Conservation (phyloP, 2,329 filamentous ascomycete species). For the Tolypocladium paradoxum region DNA sequence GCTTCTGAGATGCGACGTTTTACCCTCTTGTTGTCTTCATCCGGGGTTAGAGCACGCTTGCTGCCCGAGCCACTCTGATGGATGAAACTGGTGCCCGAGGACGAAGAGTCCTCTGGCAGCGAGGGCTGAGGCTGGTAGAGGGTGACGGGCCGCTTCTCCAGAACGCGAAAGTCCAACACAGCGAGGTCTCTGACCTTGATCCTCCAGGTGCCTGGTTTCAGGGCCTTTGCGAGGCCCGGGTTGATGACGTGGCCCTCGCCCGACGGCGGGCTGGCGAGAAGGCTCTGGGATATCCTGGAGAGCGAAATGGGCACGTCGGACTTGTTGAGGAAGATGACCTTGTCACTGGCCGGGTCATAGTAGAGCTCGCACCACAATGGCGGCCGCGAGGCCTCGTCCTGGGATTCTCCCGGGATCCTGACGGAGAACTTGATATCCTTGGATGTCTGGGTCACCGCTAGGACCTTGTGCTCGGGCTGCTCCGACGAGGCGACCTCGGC, state of each 20-base stretch:
- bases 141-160: slow-evolving; percentile 40
- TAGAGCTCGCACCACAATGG: slow-evolving; percentile 50
- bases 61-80: slow-evolving; percentile 28
- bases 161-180: slow-evolving; percentile 46
- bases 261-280: slow-evolving; percentile 25
- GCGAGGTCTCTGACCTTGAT: slow-evolving; percentile 38
- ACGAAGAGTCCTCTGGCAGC: slow-evolving; percentile 16
- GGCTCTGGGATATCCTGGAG: slow-evolving; percentile 31
- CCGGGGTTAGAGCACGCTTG: slow-evolving; percentile 38
- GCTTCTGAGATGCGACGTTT: slow-evolving; percentile 27
- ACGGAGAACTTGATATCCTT: slow-evolving; percentile 51
- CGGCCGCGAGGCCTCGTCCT: slow-evolving; percentile 31
- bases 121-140: slow-evolving; percentile 23
- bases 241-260: slow-evolving; percentile 33
- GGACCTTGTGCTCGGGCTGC: slow-evolving; percentile 43
- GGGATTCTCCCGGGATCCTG: slow-evolving; percentile 38
- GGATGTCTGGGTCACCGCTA: slow-evolving; percentile 49
- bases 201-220: slow-evolving; percentile 46
- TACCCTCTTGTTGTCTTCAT: slow-evolving; percentile 34
- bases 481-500: slow-evolving; percentile 41
- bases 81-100: slow-evolving; percentile 18
- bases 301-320: slow-evolving; percentile 44
- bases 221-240: slow-evolving; percentile 31
- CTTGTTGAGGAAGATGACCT: slow-evolving; percentile 44
- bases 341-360: slow-evolving; percentile 48